Percentiles rank a stretch among this genome's conserved stretches.
phyloP scores from a whole-genome alignment of 2,329 filamentous ascomycete genomes.

The Botrytis pseudocinerea region DNA sequence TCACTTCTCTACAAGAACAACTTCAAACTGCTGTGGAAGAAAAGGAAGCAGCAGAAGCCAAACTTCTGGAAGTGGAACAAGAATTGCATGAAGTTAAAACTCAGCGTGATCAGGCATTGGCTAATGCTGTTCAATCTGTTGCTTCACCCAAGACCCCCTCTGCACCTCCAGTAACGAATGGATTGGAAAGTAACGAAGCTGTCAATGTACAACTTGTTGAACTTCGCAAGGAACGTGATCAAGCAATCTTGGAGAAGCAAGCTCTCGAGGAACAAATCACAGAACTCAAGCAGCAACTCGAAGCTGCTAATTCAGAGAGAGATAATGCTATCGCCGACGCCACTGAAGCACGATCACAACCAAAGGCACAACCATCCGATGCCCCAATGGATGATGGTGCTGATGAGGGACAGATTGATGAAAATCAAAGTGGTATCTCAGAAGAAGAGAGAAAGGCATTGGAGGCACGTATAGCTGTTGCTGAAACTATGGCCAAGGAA shows the following conservation, averaged over 20 bases:
- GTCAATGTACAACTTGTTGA: slow-evolving; percentile 53
- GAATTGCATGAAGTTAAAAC: slow-evolving; percentile 47
- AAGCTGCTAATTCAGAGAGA: slow-evolving; percentile 61
- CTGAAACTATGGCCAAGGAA: slow-evolving; percentile 63
- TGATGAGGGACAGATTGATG: slow-evolving; percentile 59
- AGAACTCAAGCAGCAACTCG: slow-evolving; percentile 58
- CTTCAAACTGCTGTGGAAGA: slow-evolving; percentile 48
- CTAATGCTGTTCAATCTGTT: slow-evolving; percentile 31
- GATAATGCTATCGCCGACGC: slow-evolving; percentile 49
- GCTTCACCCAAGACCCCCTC: slow-evolving; percentile 39
- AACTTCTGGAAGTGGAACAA: slow-evolving; percentile 41
- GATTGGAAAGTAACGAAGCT: slow-evolving; percentile 53
- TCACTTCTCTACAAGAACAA: slow-evolving; percentile 48
- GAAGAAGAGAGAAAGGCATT: slow-evolving; percentile 61
- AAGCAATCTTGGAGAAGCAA: slow-evolving; percentile 66
- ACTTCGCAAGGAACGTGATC: slow-evolving; percentile 62
- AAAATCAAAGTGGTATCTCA: slow-evolving; percentile 43
- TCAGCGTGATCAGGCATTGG: slow-evolving; percentile 49
- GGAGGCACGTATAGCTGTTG: slow-evolving; percentile 60
- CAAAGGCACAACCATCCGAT: slow-evolving; percentile 35
- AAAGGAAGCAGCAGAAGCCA: slow-evolving; percentile 41
- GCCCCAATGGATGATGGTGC: slow-evolving; percentile 49
- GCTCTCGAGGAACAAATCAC: slow-evolving; percentile 64
- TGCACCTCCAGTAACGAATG: slow-evolving; percentile 45
- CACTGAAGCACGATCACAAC: slow-evolving; percentile 48